A percentile compares a stretch with the other conserved stretches of the same genome.
Conservation (phyloP, 441 rosid species). For the Biscutella laevigata region DNA sequence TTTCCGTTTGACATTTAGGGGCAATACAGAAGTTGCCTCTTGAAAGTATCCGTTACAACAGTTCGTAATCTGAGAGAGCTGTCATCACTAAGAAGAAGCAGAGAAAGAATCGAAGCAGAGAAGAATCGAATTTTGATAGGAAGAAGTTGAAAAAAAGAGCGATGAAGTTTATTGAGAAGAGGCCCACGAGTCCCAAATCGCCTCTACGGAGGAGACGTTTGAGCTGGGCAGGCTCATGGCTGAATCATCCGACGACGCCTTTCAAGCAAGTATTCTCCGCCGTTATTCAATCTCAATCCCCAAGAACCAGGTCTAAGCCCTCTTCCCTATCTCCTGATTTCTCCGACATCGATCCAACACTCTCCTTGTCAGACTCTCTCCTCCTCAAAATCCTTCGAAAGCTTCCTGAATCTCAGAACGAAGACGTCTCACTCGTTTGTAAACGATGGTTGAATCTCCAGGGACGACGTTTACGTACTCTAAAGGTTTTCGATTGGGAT, state of each 20-base stretch:
- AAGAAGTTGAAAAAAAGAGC: neutral
- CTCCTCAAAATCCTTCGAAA: slow-evolving; percentile 26
- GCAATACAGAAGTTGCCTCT: too few relatives aligned
- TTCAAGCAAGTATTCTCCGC: slow-evolving; percentile 19
- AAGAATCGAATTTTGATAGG: neutral
- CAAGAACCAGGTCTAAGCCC: slow-evolving; percentile 18
- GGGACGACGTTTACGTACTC: slow-evolving; percentile 6
- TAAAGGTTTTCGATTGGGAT: slow-evolving; percentile 22
- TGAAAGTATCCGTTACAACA: slow-evolving; percentile 30
- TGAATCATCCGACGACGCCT: slow-evolving; percentile 10
- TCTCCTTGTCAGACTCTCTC: slow-evolving; percentile 19
- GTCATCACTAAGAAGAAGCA: neutral
- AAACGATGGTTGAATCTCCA: slow-evolving; percentile 27
- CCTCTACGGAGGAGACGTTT: slow-evolving; percentile 22
- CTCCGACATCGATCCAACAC: slow-evolving; percentile 19
- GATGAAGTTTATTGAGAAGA: slow-evolving; percentile 24
- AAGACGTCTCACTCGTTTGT: slow-evolving; percentile 15
- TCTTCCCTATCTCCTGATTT: neutral
- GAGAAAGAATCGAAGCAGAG: too few relatives aligned
- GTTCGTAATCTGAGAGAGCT: slow-evolving; percentile 6
- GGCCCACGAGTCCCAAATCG: slow-evolving; percentile 26
- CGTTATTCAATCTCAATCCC: slow-evolving; percentile 14
- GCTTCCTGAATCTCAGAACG: slow-evolving; percentile 18
- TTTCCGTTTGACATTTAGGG: too few relatives aligned
- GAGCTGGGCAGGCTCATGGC: slow-evolving; percentile 27